Evolutionary conservation across 2,329 filamentous ascomycete species (phyloP).

Genomic region (Paracamarosporium sp.): DNA sequence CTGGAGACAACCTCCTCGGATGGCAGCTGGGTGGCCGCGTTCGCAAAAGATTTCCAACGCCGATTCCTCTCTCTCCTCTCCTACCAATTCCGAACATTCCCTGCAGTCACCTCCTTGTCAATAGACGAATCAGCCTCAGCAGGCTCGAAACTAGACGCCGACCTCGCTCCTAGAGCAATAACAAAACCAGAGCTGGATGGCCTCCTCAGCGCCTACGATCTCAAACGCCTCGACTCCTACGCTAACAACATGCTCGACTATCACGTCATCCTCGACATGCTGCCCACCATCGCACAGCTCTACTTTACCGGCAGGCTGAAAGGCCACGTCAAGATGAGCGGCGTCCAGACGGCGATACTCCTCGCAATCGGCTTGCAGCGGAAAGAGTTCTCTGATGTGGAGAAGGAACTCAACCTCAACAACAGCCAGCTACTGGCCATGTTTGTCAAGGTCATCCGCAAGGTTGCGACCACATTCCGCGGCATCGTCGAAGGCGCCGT

Average conservation of each 20-base stretch:
- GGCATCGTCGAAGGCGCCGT: slow-evolving; percentile 75
- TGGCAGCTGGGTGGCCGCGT: slow-evolving; percentile 90
- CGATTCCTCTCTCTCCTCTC: slow-evolving; percentile 90
- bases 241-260: slow-evolving; percentile 98
- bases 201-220: slow-evolving; percentile 85
- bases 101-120: slow-evolving; percentile 77
- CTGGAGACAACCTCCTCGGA: slow-evolving; percentile 61
- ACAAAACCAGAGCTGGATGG: slow-evolving; percentile 78
- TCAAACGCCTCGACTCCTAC: slow-evolving; percentile 94
- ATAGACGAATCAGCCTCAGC: slow-evolving; percentile 84
- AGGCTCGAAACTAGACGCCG: slow-evolving; percentile 70
- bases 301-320: slow-evolving; percentile 84
- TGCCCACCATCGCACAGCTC: slow-evolving; percentile 80
- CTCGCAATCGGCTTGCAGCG: slow-evolving; percentile 88
- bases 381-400: slow-evolving; percentile 82
- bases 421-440: slow-evolving; percentile 87
- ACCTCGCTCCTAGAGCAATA: slow-evolving; percentile 62
- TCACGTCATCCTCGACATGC: slow-evolving; percentile 92
- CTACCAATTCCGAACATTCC: slow-evolving; percentile 89
- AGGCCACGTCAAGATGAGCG: slow-evolving; percentile 71
- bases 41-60: slow-evolving; percentile 89
- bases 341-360: slow-evolving; percentile 86
- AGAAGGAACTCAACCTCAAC: slow-evolving; percentile 77
- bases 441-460: slow-evolving; percentile 95
- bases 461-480: slow-evolving; percentile 81